phyloP scores from a whole-genome alignment of 257 asterid species.

The Gentiana macrophylla region DNA sequence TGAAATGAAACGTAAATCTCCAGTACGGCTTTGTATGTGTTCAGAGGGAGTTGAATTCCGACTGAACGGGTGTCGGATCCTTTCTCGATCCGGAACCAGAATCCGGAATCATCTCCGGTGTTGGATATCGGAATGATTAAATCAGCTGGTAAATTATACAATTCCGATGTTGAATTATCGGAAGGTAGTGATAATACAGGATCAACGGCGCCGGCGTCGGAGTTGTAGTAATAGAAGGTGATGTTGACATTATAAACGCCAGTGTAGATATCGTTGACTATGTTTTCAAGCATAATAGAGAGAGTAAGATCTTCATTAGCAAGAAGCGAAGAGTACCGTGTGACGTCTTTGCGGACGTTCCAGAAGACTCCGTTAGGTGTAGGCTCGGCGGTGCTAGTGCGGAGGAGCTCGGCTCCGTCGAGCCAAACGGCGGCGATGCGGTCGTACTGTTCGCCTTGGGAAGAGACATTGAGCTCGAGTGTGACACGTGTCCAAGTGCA shows the following conservation, averaged over 20 bases:
- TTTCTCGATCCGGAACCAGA: constrained; percentile 60
- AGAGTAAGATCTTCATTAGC: constrained; percentile 50
- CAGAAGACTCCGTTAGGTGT: constrained; percentile 44
- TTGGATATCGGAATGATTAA: constrained; percentile 58
- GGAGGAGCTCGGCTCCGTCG: constrained; percentile 69
- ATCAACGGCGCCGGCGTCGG: not conserved
- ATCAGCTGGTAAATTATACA: constrained; percentile 55
- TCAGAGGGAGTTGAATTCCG: constrained; percentile 40
- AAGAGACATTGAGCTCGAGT: constrained; percentile 47
- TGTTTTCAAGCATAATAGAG: constrained; percentile 40
- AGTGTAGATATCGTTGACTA: constrained; percentile 58
- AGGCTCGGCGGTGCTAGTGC: constrained; percentile 88
- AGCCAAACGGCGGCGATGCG: constrained; percentile 89
- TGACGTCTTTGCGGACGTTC: constrained; percentile 59
- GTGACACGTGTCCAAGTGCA: constrained; percentile 64
- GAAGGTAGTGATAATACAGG: constrained; percentile 2
- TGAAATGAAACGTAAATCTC: constrained; percentile 74
- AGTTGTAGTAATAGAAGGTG: constrained; percentile 46
- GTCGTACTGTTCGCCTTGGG: constrained; percentile 53
- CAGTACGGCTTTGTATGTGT: constrained; percentile 62
- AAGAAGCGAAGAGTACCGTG: constrained; percentile 57
- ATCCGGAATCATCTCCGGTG: constrained; percentile 32
- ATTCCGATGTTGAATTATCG: not conserved
- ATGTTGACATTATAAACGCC: constrained; percentile 47
- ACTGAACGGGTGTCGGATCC: constrained; percentile 32